Evolutionary conservation across 78 protist species (phyloP).

Genomic region (Chrysochromulina tobinii): DNA sequence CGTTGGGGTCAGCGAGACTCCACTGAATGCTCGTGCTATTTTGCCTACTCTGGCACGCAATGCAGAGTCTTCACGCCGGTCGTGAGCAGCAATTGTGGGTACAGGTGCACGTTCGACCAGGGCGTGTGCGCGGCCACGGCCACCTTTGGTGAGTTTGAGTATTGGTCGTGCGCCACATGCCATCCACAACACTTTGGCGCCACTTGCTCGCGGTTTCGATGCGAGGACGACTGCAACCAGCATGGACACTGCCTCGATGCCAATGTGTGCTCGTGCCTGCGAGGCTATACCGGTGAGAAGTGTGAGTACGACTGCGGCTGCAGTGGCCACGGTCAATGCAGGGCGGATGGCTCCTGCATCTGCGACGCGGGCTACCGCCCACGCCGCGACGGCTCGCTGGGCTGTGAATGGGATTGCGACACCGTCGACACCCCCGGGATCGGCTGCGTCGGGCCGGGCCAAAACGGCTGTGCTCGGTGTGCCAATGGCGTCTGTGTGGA

Average conservation of each 20-base stretch:
- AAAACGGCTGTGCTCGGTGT: constrained; percentile 18
- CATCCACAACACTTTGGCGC: neutral
- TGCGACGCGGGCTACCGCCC: constrained; percentile 28
- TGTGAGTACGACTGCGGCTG: constrained; percentile 42
- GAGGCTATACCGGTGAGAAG: neutral
- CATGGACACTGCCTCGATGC: neutral
- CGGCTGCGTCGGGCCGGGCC: constrained; percentile 33
- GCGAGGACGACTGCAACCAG: neutral
- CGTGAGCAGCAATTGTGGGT: neutral
- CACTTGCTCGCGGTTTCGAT: neutral
- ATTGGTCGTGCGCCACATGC: neutral
- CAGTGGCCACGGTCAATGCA: constrained; percentile 34
- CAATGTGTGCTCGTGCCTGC: constrained; percentile 16
- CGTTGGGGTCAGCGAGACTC: neutral
- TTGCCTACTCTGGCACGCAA: neutral
- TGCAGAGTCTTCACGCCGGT: neutral
- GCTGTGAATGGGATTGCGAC: constrained; percentile 32
- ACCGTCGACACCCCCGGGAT: neutral
- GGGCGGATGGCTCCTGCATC: neutral
- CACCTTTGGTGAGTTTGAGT: neutral
- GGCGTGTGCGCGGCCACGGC: neutral
- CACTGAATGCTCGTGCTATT: constrained; percentile 5
- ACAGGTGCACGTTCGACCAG: constrained; percentile 42
- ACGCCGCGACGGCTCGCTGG: neutral
- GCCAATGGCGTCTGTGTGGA: neutral